phyloP scores from a whole-genome alignment of 2,329 filamentous ascomycete species.

The Pseudopyricularia cyperi region DNA sequence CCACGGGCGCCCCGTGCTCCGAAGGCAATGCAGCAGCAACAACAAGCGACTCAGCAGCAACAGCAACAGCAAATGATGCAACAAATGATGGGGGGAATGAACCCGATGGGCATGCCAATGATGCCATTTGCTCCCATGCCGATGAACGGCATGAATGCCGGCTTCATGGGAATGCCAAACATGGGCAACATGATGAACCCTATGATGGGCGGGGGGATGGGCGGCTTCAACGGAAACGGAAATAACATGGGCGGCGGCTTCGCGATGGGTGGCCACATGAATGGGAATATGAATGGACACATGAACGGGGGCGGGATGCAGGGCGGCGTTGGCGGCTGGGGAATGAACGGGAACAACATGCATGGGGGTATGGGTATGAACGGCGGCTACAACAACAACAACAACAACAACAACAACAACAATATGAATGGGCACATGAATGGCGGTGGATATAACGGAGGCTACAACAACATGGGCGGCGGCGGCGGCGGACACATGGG shows the following conservation, averaged over 20 bases:
- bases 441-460: slow-evolving; percentile 19
- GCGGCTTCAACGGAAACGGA: slow-evolving; percentile 22
- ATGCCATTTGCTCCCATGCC: slow-evolving; percentile 13
- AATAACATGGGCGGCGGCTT: slow-evolving; percentile 18
- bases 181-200: slow-evolving; percentile 21
- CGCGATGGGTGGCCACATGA: slow-evolving; percentile 9
- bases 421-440: slow-evolving; percentile 18
- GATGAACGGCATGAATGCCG: slow-evolving; percentile 11
- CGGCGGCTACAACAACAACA: slow-evolving; percentile 14
- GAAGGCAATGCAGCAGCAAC: slow-evolving; percentile 47
- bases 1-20: slow-evolving; percentile 52
- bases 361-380: slow-evolving; percentile 14
- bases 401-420: slow-evolving; percentile 16
- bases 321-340: slow-evolving; percentile 13
- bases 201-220: slow-evolving; percentile 24
- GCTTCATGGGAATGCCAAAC: slow-evolving; percentile 25
- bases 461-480: slow-evolving; percentile 8
- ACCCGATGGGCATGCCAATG: slow-evolving; percentile 17
- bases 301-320: slow-evolving; percentile 12
- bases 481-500: slow-evolving; percentile 10
- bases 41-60: slow-evolving; percentile 33
- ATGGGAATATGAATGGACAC: slow-evolving; percentile 22
- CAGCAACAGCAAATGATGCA: slow-evolving; percentile 28
- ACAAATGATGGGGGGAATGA: slow-evolving; percentile 25
- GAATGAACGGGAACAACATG: slow-evolving; percentile 8